Base-by-base conservation (phyloP, 768 basidiomycete species). In the Termitomyces sp. region DNA sequence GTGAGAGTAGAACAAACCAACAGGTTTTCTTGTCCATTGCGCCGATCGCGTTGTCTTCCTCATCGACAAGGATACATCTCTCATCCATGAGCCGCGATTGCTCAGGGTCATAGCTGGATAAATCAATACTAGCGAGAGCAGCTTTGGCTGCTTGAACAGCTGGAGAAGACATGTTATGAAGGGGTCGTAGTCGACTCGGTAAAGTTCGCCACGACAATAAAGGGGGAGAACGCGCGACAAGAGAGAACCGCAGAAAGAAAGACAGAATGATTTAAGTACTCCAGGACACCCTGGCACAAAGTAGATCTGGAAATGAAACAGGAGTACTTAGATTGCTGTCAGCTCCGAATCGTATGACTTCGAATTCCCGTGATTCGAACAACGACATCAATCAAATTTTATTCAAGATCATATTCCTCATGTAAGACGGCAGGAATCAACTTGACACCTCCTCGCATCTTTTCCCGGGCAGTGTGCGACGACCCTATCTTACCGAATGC, bases 61-160 rank as follows among this genome's bases (percentile, higher is more conserved):
- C 91, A 70, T 95, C 92, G 36, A 96, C 92, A 46, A 96, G 82
- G 71, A 96, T 96, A 68, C 96, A 96, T 58, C 87, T 80, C 75
- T 99, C 97, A 67, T 95, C 92, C 97, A 99, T 99, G 60, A 99
- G 81, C 63, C 89, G 84, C 39, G 94, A 92, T 72, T 98, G 96
- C 69, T 94, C 93, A 12, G 90, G 84, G 72, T 98, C 96, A 82
- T 98, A 98, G 63, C 71, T 81, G 18, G 86, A 85, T 48, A 96
- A 79, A 72, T 95, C 92, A 66, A 96, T 79, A 69, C 78, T 87
- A 12, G 90, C 84, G 64, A 93, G 84, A 48, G 82, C 80, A 59
- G 86, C 81, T 61, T 76, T 79, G 20, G 88, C 87, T 62, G 89
- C 88, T 58, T 75, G 69, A 58, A 86, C 78, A 51, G 90, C 89